phyloP scores from a whole-genome alignment of 768 basidiomycete species.

The Tricholoma terreum region DNA sequence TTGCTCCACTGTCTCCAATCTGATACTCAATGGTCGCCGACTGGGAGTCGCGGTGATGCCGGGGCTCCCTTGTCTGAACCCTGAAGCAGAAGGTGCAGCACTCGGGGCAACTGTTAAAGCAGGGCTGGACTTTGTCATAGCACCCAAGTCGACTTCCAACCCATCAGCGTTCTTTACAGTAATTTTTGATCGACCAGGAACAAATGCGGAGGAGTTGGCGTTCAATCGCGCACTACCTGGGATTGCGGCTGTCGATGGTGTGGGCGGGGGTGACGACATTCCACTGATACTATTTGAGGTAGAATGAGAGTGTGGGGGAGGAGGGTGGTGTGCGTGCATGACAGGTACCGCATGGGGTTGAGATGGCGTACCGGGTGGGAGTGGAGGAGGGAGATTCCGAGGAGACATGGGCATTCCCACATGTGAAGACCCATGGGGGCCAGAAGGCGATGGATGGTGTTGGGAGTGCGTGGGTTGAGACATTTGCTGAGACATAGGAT shows the following conservation, averaged over 20 bases:
- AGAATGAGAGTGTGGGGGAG: slow-evolving; percentile 44
- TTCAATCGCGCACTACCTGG: slow-evolving; percentile 46
- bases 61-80: slow-evolving; percentile 37
- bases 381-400: slow-evolving; percentile 50
- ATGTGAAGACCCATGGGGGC: slow-evolving; percentile 46
- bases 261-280: slow-evolving; percentile 65
- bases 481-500: slow-evolving; percentile 38
- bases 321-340: slow-evolving; percentile 44
- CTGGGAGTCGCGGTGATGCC: slow-evolving; percentile 28
- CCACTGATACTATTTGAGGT: slow-evolving; percentile 44
- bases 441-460: slow-evolving; percentile 50
- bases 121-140: slow-evolving; percentile 44
- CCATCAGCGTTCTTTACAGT: slow-evolving; percentile 66
- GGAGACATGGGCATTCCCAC: slow-evolving; percentile 65
- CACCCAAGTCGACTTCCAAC: slow-evolving; percentile 57
- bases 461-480: slow-evolving; percentile 40
- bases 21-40: slow-evolving; percentile 41
- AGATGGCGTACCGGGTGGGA: slow-evolving; percentile 72
- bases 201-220: slow-evolving; percentile 62
- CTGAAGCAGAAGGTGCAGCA: slow-evolving; percentile 32
- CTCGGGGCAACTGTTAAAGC: slow-evolving; percentile 39
- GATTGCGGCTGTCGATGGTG: slow-evolving; percentile 48
- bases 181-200: slow-evolving; percentile 51
- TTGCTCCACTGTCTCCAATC: slow-evolving; percentile 62
- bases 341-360: slow-evolving; percentile 54